These are phyloP conservation scores for Penicillium vulpinum DNA, from an alignment of 2,329 filamentous ascomycete genomes.

Conservation along the genomic window DNA sequence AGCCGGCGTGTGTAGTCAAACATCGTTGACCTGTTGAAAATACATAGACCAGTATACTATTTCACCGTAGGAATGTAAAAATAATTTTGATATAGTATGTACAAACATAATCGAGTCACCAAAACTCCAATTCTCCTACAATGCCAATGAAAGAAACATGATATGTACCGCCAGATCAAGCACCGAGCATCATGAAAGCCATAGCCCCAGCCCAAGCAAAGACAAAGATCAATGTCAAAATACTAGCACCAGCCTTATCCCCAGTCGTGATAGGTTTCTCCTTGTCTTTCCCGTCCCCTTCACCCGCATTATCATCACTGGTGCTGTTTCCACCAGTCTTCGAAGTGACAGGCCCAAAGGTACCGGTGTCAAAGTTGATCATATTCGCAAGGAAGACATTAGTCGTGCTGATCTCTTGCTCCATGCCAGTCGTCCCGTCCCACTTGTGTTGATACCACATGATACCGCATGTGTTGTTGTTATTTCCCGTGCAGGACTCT, in stretches of 20 bases:
- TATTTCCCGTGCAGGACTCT: conserved; percentile 60
- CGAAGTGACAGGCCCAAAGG: conserved; percentile 39
- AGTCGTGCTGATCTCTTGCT: conserved; percentile 68
- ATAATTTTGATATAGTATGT: neutral
- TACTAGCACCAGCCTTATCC: conserved; percentile 42
- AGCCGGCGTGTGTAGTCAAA: too few species aligned
- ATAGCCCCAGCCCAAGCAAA: conserved; percentile 30
- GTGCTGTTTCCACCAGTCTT: conserved; percentile 58
- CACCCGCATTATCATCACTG: conserved; percentile 40
- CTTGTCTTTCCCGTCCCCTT: neutral
- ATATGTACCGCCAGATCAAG: neutral
- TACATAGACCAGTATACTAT: neutral
- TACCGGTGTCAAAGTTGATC: conserved; percentile 51
- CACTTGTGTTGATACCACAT: conserved; percentile 58
- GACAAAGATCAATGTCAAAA: conserved; percentile 38
- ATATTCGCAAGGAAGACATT: conserved; percentile 64
- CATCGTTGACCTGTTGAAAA: too few species aligned
- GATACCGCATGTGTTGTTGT: conserved; percentile 64
- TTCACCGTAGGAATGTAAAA: neutral
- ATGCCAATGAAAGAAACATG: neutral
- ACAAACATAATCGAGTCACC: neutral
- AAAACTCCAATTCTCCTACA: conserved; percentile 3
- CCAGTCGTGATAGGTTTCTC: conserved; percentile 28
- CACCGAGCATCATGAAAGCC: conserved; percentile 34
- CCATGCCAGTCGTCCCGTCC: conserved; percentile 61